These are phyloP conservation scores for Tuber umbilicatum DNA, from an alignment of 495 filamentous ascomycete genomes.

Conservation along the genomic window DNA sequence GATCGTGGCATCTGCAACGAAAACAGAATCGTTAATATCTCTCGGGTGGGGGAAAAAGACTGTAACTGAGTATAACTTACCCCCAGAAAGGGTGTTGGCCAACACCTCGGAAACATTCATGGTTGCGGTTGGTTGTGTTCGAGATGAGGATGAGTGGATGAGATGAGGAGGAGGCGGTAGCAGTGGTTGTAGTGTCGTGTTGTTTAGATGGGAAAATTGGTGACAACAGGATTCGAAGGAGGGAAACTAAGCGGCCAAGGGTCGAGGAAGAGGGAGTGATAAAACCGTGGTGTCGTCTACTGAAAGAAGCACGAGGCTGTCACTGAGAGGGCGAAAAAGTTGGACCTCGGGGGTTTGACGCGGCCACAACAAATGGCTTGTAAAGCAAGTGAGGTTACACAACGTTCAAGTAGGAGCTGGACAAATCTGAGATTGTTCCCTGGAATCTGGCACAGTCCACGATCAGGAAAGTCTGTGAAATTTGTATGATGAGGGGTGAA, in stretches of 20 bases:
- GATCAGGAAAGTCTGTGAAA: slow-evolving; percentile 24
- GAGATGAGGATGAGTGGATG: slow-evolving; percentile 35
- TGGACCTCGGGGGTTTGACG: slow-evolving; percentile 37
- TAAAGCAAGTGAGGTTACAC: slow-evolving; percentile 38
- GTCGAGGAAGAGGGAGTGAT: slow-evolving; percentile 23
- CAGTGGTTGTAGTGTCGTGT: background rate
- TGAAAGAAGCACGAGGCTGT: slow-evolving; percentile 40
- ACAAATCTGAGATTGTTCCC: slow-evolving; percentile 38
- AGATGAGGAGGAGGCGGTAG: slow-evolving; percentile 24
- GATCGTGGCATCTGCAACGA: slow-evolving; percentile 67
- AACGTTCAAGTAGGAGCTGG: slow-evolving; percentile 15
- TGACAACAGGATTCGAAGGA: background rate
- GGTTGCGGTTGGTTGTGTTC: slow-evolving; percentile 42
- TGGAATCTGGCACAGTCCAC: slow-evolving; percentile 31
- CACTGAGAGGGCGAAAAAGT: slow-evolving; percentile 29
- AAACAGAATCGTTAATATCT: slow-evolving; percentile 19
- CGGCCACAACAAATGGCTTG: slow-evolving; percentile 38
- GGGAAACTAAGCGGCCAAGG: background rate
- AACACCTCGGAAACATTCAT: slow-evolving; percentile 83
- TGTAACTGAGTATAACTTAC: slow-evolving; percentile 48
- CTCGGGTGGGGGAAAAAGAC: slow-evolving; percentile 16
- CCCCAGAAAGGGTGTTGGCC: slow-evolving; percentile 81
- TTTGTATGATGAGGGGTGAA: slow-evolving; percentile 29
- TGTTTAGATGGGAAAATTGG: background rate
- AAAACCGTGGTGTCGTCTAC: slow-evolving; percentile 36